Evolutionary conservation across 352 stramenopile species (phyloP).

Genomic region (Thraustotheca clavata): DNA sequence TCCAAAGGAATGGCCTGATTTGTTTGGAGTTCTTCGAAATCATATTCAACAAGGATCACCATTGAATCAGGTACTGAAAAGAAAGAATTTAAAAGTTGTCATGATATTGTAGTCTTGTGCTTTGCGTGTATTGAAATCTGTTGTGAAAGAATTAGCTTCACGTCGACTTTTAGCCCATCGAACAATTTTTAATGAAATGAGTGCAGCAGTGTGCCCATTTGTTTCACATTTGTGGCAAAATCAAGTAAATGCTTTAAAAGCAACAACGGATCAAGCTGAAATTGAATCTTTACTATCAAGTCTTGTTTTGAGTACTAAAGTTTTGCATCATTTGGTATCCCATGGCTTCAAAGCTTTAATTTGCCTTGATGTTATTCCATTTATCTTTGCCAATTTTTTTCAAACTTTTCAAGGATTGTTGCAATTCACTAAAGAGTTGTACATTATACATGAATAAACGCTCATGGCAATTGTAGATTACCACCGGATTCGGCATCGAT

Average conservation of each 20-base stretch:
- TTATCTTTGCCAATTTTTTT: slow-evolving; percentile 18
- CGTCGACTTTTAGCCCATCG: slow-evolving; percentile 70
- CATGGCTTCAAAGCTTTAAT: slow-evolving; percentile 19
- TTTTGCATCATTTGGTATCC: slow-evolving; percentile 18
- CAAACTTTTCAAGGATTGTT: slow-evolving; percentile 12
- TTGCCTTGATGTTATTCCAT: slow-evolving; percentile 14
- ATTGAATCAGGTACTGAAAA: slow-evolving; percentile 4
- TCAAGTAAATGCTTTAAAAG: background rate
- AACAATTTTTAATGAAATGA: slow-evolving; percentile 69
- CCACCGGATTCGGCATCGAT: background rate
- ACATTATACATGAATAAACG: background rate
- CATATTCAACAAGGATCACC: slow-evolving; percentile 28
- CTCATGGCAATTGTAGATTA: background rate
- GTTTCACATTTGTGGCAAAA: slow-evolving; percentile 2
- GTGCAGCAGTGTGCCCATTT: slow-evolving; percentile 18
- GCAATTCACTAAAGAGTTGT: slow-evolving; percentile 1
- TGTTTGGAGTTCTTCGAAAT: slow-evolving; percentile 59
- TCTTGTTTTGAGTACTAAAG: slow-evolving; percentile 8
- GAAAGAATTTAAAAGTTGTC: background rate
- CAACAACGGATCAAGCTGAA: background rate
- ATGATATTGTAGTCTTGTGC: slow-evolving; percentile 30
- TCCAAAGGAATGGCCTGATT: slow-evolving; percentile 45
- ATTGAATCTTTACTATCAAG: background rate
- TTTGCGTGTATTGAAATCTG: slow-evolving; percentile 54
- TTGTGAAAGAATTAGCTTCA: slow-evolving; percentile 73